Evolutionary conservation across 2,329 filamentous ascomycete genomes (phyloP), one percentile per base, ranked within the genome.

Genomic region (Aphanocladium album): DNA sequence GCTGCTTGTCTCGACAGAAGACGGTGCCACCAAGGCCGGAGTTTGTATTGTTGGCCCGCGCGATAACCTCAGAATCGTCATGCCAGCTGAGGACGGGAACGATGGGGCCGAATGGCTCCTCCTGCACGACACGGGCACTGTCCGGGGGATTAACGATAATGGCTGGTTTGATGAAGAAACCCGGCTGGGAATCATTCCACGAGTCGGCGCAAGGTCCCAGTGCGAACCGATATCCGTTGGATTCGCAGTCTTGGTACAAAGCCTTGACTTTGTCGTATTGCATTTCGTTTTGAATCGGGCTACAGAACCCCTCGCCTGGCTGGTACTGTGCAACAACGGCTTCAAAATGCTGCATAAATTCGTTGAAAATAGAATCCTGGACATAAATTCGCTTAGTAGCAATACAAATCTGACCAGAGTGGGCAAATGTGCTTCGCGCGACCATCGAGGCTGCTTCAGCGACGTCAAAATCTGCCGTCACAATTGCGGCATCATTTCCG

Each of bases 201-300:
- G 50, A 23, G 16, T 35, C 21, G 5, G 27, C 35, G 21, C 39
- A 56, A 8, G 21, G 21, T 16, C 39, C 53, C 5, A 27, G 11
- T 8, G 35, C 53, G 9, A 56, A 25, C 17, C 45, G 8, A n/a
- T 45, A 39, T 17, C 43, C 43, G 35, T 43, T 30, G 33, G 35
- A 35, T 41, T 55, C 37, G 35, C 52, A 41, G 52, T 73, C 72
- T 1, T 69, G 61, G 57, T 88, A 78, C 62, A 72, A 66, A 0
- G 62, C 66, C 61, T 67, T 69, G 45, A 72, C 68, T 9, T 86
- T 80, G 14, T 87, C 81, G 67, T 80, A 89, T 70, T 89, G 87
- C 79, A 85, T 81, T 64, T 78, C 72, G 71, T 89, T 89, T 62
- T 86, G 84, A 2, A 89, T 72, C 0, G 87, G 87, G 0, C 84